phyloP scores from a whole-genome alignment of 768 basidiomycete genomes.

The Hygrophorus russula region DNA sequence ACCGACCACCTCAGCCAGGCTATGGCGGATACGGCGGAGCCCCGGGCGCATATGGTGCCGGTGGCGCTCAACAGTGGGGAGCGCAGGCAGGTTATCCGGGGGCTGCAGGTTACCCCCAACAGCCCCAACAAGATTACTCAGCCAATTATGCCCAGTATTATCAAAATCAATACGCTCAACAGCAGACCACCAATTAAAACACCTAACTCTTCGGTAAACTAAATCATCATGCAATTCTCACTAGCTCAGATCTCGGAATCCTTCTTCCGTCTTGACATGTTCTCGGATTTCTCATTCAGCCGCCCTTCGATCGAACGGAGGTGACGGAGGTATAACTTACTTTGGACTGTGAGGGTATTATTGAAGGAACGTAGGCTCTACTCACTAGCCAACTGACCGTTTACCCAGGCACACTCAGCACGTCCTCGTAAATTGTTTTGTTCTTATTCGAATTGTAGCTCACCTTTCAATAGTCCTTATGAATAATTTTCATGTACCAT shows the following conservation, averaged over 20 bases:
- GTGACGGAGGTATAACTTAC: slow-evolving; percentile 11
- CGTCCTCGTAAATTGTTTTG: slow-evolving; percentile 6
- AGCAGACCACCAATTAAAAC: slow-evolving; percentile 28
- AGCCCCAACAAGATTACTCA: slow-evolving; percentile 56
- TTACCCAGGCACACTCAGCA: slow-evolving; percentile 8
- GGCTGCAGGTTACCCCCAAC: slow-evolving; percentile 30
- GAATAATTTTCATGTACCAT: neutral
- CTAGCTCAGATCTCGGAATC: slow-evolving; percentile 15
- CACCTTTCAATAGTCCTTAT: neutral
- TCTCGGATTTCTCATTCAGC: neutral
- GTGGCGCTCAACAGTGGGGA: slow-evolving; percentile 19
- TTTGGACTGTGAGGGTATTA: slow-evolving; percentile 10
- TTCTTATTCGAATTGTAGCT: slow-evolving; percentile 9
- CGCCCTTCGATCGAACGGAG: slow-evolving; percentile 2
- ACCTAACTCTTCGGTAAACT: slow-evolving; percentile 33
- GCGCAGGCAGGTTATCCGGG: slow-evolving; percentile 40
- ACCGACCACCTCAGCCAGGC: slow-evolving; percentile 56
- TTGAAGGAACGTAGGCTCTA: slow-evolving; percentile 14
- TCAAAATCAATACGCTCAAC: slow-evolving; percentile 78
- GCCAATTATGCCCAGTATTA: slow-evolving; percentile 79
- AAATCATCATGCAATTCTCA: slow-evolving; percentile 13
- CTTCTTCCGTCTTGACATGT: slow-evolving; percentile 7
- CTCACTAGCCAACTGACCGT: slow-evolving; percentile 15
- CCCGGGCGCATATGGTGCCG: slow-evolving; percentile 28
- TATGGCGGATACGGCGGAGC: slow-evolving; percentile 38